Evolutionary conservation across 129 eudicot genomes (phyloP).

Genomic region (Tagetes erecta): DNA sequence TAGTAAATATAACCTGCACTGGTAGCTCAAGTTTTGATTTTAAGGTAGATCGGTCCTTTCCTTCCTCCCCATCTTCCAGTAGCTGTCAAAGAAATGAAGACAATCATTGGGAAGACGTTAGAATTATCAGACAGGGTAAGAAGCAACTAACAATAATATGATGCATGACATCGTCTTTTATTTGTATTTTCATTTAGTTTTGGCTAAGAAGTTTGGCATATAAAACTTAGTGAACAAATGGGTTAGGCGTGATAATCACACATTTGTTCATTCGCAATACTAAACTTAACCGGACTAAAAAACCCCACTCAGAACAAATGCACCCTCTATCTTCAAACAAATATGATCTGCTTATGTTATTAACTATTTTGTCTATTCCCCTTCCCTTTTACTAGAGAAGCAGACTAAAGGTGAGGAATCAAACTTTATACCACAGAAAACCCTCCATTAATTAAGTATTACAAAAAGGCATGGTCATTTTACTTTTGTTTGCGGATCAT

Average conservation of each 20-base stretch:
- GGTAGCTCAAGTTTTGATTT: conserved; percentile 97
- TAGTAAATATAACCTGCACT: conserved; percentile 69
- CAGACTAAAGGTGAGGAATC: background rate
- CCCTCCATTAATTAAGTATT: background rate
- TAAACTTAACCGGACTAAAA: conserved; percentile 2
- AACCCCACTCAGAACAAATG: background rate
- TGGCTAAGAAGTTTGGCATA: conserved; percentile 3
- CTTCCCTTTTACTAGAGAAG: background rate
- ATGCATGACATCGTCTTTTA: conserved; percentile 1
- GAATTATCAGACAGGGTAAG: conserved; percentile 5
- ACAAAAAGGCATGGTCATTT: background rate
- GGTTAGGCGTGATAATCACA: conserved; percentile 9
- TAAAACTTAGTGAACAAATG: background rate
- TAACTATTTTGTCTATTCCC: conserved; percentile 5
- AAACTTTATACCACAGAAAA: background rate
- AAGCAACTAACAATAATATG: background rate
- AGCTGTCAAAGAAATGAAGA: conserved; percentile 45
- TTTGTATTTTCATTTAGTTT: conserved; percentile 20
- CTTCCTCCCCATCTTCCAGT: conserved; percentile 95
- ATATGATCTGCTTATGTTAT: background rate
- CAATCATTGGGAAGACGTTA: conserved; percentile 17
- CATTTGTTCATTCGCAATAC: background rate
- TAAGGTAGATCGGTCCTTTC: conserved; percentile 68
- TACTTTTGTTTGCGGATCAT: background rate
- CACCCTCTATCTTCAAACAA: conserved; percentile 8